Evolutionary conservation across 148 eudicot species (phyloP).

Genomic region (Nyssa sinensis): DNA sequence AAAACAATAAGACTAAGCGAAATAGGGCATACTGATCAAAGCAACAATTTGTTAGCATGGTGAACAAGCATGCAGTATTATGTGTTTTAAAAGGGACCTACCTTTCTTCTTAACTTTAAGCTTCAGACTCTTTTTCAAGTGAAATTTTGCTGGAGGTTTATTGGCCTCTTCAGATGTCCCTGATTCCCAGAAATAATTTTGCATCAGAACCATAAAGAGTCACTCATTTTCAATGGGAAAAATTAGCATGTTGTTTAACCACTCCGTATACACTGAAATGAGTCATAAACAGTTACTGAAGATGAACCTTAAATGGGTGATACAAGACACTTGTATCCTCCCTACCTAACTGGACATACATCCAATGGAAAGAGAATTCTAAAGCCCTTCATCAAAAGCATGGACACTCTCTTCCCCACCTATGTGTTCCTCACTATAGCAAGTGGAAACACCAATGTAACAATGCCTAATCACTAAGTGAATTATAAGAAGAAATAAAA

Average conservation of each 20-base stretch:
- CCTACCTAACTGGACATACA: neutral
- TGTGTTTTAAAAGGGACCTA: slow-evolving; percentile 8
- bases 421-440: neutral
- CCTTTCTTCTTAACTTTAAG: slow-evolving; percentile 59
- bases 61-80: neutral
- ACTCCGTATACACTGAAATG: neutral
- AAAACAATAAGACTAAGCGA: neutral
- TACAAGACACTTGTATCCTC: neutral
- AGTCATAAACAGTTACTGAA: neutral
- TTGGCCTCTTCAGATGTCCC: slow-evolving; percentile 48
- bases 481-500: too few relatives aligned
- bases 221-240: neutral
- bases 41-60: neutral
- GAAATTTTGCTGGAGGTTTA: slow-evolving; percentile 49
- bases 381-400: neutral
- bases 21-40: neutral
- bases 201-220: neutral
- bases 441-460: too few relatives aligned
- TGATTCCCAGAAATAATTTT: slow-evolving; percentile 11
- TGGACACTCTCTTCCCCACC: neutral
- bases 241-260: neutral
- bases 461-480: too few relatives aligned
- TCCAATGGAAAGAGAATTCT: neutral
- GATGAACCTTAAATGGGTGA: neutral
- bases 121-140: slow-evolving; percentile 69